A percentile compares a stretch with the other conserved stretches of the same genome.
Evolutionary conservation across 2,329 filamentous ascomycete genomes (phyloP).

Genomic region (Epichloe hybrida): DNA sequence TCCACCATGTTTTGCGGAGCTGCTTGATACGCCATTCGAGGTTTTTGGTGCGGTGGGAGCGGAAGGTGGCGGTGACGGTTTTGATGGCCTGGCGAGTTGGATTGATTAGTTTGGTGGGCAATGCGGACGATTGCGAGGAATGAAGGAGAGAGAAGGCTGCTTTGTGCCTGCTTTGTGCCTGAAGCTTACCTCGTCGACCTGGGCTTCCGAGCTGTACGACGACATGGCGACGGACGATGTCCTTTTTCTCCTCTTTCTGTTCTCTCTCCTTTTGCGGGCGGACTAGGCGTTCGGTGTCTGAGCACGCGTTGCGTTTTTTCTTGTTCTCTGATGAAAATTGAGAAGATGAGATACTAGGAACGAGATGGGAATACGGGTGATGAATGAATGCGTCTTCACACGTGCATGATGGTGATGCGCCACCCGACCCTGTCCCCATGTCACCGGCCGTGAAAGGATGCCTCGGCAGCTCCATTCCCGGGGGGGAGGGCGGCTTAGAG

Average conservation of each 20-base stretch:
- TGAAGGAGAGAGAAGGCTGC: not conserved
- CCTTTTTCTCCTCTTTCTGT: too few species aligned
- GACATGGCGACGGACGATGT: not conserved
- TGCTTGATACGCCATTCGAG: constrained; percentile 27
- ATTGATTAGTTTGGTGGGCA: not conserved
- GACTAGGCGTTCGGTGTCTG: too few species aligned
- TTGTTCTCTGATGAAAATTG: too few species aligned
- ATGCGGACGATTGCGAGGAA: not conserved
- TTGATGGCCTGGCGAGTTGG: constrained; percentile 1
- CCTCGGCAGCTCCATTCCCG: not conserved
- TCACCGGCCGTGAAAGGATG: not conserved
- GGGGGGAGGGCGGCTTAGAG: too few species aligned
- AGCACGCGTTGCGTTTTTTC: too few species aligned
- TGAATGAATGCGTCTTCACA: too few species aligned
- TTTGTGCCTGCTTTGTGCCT: too few species aligned
- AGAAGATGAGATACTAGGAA: too few species aligned
- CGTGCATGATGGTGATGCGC: too few species aligned
- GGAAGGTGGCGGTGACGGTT: constrained; percentile 5
- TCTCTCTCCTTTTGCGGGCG: not conserved
- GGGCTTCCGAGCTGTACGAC: constrained; percentile 5
- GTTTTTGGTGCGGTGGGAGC: constrained; percentile 18
- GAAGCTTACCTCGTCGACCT: constrained; percentile 5
- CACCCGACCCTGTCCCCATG: too few species aligned
- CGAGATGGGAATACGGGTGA: too few species aligned
- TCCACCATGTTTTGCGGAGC: constrained; percentile 27